Evolutionary conservation across 2,329 filamentous ascomycete genomes (phyloP), one percentile per base, ranked within the genome.

Genomic region (Pestalotiopsis sp.): DNA sequence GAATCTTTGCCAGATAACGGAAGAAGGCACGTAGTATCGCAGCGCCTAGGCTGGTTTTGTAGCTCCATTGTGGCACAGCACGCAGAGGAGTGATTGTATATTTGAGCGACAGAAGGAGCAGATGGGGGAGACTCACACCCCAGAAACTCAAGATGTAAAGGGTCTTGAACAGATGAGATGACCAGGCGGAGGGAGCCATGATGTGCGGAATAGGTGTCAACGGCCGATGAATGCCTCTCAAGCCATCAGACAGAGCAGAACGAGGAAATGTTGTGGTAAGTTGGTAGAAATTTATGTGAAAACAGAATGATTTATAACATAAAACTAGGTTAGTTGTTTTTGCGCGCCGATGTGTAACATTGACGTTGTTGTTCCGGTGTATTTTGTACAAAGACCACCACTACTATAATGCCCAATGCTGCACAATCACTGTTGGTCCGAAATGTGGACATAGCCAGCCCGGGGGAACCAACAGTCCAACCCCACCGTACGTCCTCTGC

Each of bases 31-130:
- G 69, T 7, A 68, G 13, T 13, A 71, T 52, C 26, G 67, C 68
- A 3, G 55, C 44, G 2, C 48, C 60, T 1, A 74, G 40, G 57
- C 67, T 70, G 9, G 62, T 35, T 6, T 64, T 67, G 59, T 65
- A 67, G 48, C 57, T 68, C 72, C 72, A 73, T 66, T 64, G 65
- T 10, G 63, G 70, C 38, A 70, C 35, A 9, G 73, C 66, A 26
- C 72, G 73, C 5, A 71, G 24, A 4, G 70, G 62, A 22, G 57
- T 66, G 4, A 67, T 60, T 10, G 24, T 20, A 40, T 71, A 72
- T 39, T 38, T 59, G 35, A 73, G 55, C n/a, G 70, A 67, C 26
- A 69, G 68, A 9, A 68, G 10, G 2, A 67, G 40, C 3, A 72
- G 59, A 20, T 68, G 64, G 30, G 55, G 7, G 26, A 63, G 13